Conservation (phyloP, 1,139 yeast genomes). For the Candida sanyaensis region DNA sequence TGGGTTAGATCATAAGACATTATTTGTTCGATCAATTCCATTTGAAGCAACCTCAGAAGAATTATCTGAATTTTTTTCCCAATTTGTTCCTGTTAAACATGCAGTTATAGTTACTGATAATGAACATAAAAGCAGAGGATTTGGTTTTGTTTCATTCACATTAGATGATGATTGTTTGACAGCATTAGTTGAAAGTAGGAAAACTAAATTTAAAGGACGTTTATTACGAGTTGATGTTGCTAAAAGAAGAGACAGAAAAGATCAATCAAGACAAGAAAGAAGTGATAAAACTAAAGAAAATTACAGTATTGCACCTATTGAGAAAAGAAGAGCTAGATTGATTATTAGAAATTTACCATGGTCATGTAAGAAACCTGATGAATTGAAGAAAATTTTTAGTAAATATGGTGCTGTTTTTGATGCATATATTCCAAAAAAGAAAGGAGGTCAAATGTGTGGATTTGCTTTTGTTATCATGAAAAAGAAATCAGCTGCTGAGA, state of each 20-base stretch:
- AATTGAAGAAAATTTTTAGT: conserved; percentile 66
- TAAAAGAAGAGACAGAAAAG: conserved; percentile 82
- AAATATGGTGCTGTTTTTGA: conserved; percentile 87
- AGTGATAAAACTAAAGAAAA: conserved; percentile 50
- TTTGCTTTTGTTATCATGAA: conserved; percentile 95
- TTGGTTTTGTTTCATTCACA: conserved; percentile 92
- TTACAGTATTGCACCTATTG: conserved; percentile 29
- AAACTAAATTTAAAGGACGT: conserved; percentile 64
- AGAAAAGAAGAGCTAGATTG: conserved; percentile 77
- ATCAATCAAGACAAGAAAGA: conserved; percentile 20
- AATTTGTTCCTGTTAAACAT: conserved; percentile 92
- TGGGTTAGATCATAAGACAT: conserved; percentile 58
- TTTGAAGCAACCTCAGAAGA: conserved; percentile 78
- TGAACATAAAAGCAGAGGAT: conserved; percentile 79
- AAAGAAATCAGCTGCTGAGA: conserved; percentile 73
- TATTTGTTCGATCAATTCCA: conserved; percentile 86
- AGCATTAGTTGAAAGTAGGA: conserved; percentile 73
- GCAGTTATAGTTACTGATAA: conserved; percentile 87
- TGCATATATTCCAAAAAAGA: conserved; percentile 85
- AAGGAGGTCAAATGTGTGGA: conserved; percentile 89
- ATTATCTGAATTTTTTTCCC: conserved; percentile 80
- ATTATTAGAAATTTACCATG: conserved; percentile 93
- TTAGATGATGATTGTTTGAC: conserved; percentile 79
- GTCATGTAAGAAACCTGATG: conserved; percentile 83
- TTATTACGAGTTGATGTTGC: conserved; percentile 83